A percentile compares a stretch with the other conserved stretches of the same genome.
Conservation (phyloP, 2,329 filamentous ascomycete genomes). For the Scedosporium aurantiacum region DNA sequence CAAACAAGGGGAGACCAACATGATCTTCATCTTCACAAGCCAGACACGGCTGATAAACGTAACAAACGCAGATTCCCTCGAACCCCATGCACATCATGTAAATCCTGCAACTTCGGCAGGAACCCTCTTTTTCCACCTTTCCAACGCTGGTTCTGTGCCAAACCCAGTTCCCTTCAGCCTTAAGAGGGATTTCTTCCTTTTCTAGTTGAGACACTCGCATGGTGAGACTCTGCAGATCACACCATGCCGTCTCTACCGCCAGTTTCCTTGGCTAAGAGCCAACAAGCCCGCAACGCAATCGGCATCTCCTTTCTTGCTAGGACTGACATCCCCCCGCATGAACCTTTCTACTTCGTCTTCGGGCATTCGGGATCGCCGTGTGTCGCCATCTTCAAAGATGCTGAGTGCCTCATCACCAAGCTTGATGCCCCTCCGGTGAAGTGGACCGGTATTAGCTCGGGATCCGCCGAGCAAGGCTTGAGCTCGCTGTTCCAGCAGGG, state of each 20-base stretch:
- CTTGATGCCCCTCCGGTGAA: constrained; percentile 13
- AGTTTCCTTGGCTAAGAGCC: constrained; percentile 85
- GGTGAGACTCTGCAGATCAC: background rate
- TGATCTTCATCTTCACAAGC: background rate
- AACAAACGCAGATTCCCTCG: background rate
- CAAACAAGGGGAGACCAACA: background rate
- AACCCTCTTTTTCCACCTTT: background rate
- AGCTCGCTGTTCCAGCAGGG: constrained; percentile 26
- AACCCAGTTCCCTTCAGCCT: background rate
- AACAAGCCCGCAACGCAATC: constrained; percentile 84
- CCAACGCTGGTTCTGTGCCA: background rate
- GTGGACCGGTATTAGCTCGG: constrained; percentile 31
- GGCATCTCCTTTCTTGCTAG: constrained; percentile 67
- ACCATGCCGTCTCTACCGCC: constrained; percentile 28
- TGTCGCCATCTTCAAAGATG: constrained; percentile 42
- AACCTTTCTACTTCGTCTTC: constrained; percentile 60
- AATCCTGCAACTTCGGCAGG: background rate
- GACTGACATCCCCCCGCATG: constrained; percentile 56
- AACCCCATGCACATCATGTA: background rate
- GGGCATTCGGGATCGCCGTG: constrained; percentile 11
- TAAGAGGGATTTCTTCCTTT: background rate
- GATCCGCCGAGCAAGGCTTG: constrained; percentile 19
- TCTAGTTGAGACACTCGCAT: background rate
- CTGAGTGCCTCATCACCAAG: constrained; percentile 21
- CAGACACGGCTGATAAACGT: background rate